Evolutionary conservation across 768 basidiomycete species (phyloP).

Genomic region (Hericium alpestre): DNA sequence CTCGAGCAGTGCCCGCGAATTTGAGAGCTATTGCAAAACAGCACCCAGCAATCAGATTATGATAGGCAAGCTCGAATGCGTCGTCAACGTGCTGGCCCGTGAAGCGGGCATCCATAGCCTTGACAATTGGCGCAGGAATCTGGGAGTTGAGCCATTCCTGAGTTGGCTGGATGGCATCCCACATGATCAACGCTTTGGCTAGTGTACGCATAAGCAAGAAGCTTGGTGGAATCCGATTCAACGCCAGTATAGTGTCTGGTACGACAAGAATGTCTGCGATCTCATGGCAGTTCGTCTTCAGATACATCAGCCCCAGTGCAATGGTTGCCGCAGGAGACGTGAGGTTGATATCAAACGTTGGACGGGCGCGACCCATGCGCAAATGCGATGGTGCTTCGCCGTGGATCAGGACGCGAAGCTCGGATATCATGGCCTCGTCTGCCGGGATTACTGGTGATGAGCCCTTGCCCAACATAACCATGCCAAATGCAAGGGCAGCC

Average conservation of each 20-base stretch:
- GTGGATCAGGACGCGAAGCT: conserved; percentile 65
- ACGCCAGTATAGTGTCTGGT: conserved; percentile 66
- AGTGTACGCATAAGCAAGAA: conserved; percentile 77
- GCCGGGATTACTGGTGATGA: conserved; percentile 50
- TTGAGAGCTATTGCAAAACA: conserved; percentile 90
- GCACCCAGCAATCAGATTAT: conserved; percentile 81
- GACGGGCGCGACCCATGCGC: conserved; percentile 26
- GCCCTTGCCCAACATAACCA: conserved; percentile 92
- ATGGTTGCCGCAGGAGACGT: conserved; percentile 89
- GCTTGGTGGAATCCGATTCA: conserved; percentile 83
- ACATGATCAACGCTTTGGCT: conserved; percentile 73
- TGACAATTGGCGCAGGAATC: conserved; percentile 56
- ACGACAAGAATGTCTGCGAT: conserved; percentile 79
- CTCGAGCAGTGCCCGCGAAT: conserved; percentile 86
- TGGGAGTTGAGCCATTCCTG: conserved; percentile 63
- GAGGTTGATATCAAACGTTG: conserved; percentile 72
- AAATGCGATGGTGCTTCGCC: conserved; percentile 45
- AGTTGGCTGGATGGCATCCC: conserved; percentile 65
- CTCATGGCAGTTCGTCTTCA: conserved; percentile 74
- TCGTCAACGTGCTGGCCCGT: conserved; percentile 46
- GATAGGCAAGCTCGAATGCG: conserved; percentile 79
- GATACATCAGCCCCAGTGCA: conserved; percentile 86
- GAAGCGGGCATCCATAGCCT: conserved; percentile 44
- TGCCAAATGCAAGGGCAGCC: conserved; percentile 84
- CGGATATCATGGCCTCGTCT: conserved; percentile 57